These are phyloP conservation scores for Aspergillus tamarii DNA, from an alignment of 2,329 filamentous ascomycete species.

Conservation along the genomic window DNA sequence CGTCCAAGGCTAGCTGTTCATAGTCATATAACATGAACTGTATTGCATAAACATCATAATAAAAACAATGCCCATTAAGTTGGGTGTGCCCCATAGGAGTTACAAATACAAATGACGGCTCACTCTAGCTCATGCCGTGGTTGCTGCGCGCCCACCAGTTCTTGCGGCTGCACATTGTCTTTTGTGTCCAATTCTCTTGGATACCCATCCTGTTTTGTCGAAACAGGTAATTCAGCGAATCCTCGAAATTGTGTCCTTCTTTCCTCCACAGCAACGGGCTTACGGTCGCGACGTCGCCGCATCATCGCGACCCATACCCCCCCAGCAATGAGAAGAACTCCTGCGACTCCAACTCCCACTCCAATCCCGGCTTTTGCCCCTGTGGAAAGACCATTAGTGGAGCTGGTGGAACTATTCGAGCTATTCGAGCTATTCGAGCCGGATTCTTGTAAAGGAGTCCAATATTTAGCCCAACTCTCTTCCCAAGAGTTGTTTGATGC, in stretches of 20 bases:
- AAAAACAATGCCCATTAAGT: background rate
- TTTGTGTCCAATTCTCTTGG: background rate
- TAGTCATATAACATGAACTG: too few relatives aligned
- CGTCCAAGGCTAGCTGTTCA: slow-evolving; percentile 45
- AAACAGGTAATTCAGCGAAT: background rate
- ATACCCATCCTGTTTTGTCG: background rate
- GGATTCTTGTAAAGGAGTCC: slow-evolving; percentile 11
- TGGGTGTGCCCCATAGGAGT: background rate
- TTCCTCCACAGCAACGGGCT: background rate
- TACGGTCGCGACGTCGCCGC: slow-evolving; percentile 4
- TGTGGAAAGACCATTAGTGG: slow-evolving; percentile 1
- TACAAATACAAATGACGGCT: background rate
- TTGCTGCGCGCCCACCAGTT: slow-evolving; percentile 1
- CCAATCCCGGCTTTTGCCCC: slow-evolving; percentile 17
- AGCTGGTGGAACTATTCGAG: background rate
- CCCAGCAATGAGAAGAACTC: slow-evolving; percentile 8
- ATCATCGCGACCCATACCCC: slow-evolving; percentile 5
- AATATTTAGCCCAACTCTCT: slow-evolving; percentile 19
- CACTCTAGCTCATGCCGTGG: slow-evolving; percentile 5
- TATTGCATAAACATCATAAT: background rate
- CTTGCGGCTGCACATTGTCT: slow-evolving; percentile 2
- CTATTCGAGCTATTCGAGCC: background rate
- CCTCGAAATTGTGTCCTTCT: background rate
- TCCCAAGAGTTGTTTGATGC: slow-evolving; percentile 13
- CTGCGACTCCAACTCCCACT: slow-evolving; percentile 8